Conservation (phyloP, 352 stramenopile genomes). For the Globisporangium mamillatum region DNA sequence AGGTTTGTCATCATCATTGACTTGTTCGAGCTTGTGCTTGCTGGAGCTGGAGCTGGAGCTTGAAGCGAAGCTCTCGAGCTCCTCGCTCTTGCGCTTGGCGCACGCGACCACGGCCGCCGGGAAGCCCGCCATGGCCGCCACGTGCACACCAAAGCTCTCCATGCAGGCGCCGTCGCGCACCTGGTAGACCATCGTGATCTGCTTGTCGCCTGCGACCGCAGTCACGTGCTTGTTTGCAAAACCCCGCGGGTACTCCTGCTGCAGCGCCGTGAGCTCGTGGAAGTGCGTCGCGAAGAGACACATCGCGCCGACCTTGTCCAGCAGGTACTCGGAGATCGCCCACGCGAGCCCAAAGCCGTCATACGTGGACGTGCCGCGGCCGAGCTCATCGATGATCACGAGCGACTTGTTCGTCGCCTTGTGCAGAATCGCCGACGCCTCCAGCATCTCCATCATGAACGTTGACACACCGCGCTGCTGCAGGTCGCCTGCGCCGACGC, state of each 20-base stretch:
- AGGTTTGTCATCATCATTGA: not conserved
- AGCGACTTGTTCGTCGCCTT: slow-evolving; percentile 92
- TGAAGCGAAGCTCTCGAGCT: slow-evolving; percentile 86
- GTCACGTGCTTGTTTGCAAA: slow-evolving; percentile 97
- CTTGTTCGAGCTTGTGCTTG: not conserved
- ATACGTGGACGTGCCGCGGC: slow-evolving; percentile 97
- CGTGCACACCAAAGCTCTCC: slow-evolving; percentile 98
- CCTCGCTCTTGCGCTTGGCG: slow-evolving; percentile 92
- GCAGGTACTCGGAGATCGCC: slow-evolving; percentile 97
- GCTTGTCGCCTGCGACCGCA: slow-evolving; percentile 75
- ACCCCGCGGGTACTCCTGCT: slow-evolving; percentile 58
- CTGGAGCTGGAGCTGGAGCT: not conserved
- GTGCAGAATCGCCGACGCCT: slow-evolving; percentile 95
- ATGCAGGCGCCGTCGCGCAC: slow-evolving; percentile 94
- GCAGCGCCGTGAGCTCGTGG: slow-evolving; percentile 97
- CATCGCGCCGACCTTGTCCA: slow-evolving; percentile 87
- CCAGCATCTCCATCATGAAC: slow-evolving; percentile 99
- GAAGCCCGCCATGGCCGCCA: slow-evolving; percentile 97
- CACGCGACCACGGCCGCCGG: slow-evolving; percentile 90
- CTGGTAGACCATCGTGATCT: slow-evolving; percentile 91
- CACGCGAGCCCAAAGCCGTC: slow-evolving; percentile 97
- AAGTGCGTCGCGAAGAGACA: slow-evolving; percentile 99
- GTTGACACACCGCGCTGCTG: slow-evolving; percentile 98
- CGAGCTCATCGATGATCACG: slow-evolving; percentile 99
- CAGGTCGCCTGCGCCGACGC: slow-evolving; percentile 96